Evolutionary conservation across 495 filamentous ascomycete species (phyloP), one percentile per base, ranked within the genome.

Genomic region (Aspergillus biplanus): DNA sequence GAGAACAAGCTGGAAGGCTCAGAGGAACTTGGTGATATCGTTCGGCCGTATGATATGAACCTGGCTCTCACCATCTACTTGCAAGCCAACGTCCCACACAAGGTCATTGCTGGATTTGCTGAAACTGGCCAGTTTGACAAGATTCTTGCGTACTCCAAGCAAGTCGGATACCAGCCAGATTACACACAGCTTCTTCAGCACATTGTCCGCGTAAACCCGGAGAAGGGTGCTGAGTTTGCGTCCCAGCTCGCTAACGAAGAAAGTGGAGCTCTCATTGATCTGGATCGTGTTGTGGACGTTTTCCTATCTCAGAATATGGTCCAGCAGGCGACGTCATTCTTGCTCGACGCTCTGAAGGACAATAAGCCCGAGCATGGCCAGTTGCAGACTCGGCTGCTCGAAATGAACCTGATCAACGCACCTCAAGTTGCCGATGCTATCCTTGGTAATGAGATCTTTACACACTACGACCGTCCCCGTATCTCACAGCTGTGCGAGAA

Each of bases 351-450:
- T 15, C 82, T 99, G 49, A 92, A 95, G 76, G 90, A 91, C 59
- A 97, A 99, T 80, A 89, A 89, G 68, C 94, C 93, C 5, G 96
- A 98, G 74, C 92, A 99, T 63, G 94, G 87, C 50, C 87, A 92
- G 66, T 82, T 98, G 52, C 95, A 99, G 75, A 99, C 95, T 39
- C 89, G 93, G 59, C 82, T 99, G 27, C 80, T 99, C 50, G 95
- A 99, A 83, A 98, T 99, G 93, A 99, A 99, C 73, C 81, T 99
- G 61, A 76, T 94, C 73, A 94, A 96, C 70, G 96, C 96, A 0
- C 93, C 95, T 11, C 96, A 98, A 74, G 95, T 99, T 55, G 95
- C 95, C 6, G 95, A 98, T 75, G 95, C 95, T 18, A 98, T 99
- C 66, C 86, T 99, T 49, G 89, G 93, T 50, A 98, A 97, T 68